Conservation (phyloP, 306 rosid species). For the Echinosophora koreensis region DNA sequence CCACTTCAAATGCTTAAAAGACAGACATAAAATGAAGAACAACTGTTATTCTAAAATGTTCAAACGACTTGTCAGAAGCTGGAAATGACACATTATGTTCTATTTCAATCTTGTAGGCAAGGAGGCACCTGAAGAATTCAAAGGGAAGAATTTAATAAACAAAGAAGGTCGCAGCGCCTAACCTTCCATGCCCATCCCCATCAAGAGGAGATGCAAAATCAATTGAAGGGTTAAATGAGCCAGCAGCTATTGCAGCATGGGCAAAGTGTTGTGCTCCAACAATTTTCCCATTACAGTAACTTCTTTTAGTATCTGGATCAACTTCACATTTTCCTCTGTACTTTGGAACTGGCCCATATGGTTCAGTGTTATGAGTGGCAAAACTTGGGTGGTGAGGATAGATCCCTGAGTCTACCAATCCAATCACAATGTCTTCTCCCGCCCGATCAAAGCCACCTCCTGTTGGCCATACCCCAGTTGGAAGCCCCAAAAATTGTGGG, state of each 20-base stretch:
- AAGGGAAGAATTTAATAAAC: constrained; percentile 29
- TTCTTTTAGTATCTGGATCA: constrained; percentile 84
- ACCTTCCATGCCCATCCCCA: constrained; percentile 99
- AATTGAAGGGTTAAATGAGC: constrained; percentile 88
- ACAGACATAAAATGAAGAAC: constrained; percentile 17
- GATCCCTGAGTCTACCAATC: constrained; percentile 97
- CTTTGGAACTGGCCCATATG: constrained; percentile 83
- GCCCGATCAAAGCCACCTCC: constrained; percentile 99
- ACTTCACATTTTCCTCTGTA: constrained; percentile 96
- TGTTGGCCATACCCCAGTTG: constrained; percentile 99
- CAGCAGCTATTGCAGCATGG: constrained; percentile 96
- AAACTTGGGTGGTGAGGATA: constrained; percentile 96
- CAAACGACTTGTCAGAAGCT: constrained; percentile 22
- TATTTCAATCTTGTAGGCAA: constrained; percentile 30
- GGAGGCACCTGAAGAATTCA: neutral
- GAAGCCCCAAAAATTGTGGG: constrained; percentile 99
- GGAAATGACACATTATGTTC: constrained; percentile 18
- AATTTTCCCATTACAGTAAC: constrained; percentile 94
- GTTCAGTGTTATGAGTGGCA: constrained; percentile 67
- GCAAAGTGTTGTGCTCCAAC: constrained; percentile 99
- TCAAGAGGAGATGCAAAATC: constrained; percentile 96
- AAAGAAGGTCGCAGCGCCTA: constrained; percentile 44
- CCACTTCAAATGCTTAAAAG: constrained; percentile 27
- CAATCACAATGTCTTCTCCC: constrained; percentile 96
- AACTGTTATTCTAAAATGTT: neutral